Base-by-base conservation (phyloP, 169 alveolate species). In the Pseudocohnilembus persalinus region DNA sequence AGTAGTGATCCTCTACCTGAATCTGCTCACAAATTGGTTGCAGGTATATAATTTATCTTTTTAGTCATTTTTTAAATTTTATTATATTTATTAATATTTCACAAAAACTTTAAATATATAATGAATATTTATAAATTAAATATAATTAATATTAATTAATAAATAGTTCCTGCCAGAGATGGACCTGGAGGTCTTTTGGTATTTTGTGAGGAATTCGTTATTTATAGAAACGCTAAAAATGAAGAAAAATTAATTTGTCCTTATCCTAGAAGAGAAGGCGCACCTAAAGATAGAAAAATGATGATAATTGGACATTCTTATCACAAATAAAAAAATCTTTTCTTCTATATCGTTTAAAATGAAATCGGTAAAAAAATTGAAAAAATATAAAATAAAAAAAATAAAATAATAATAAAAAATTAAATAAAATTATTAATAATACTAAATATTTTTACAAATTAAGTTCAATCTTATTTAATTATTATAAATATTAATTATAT, bases 151-250 rank as follows among this genome's bases (percentile, higher is more conserved):
- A n/a, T n/a, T n/a, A 11, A 11, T 4, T 20, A 11, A 11, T 49
- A 0, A 33, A 74, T 79, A 81, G 97, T 98, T 26, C 99, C 99
- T 20, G 99, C 99, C 4, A 98, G 98, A 72, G 99, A 97, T 74
- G 99, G 99, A 0, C 99, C 99, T 33, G 98, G 99, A 33, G 99
- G 99, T 29, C 99, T 98, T 31, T 74, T 99, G 64, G 98, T 99
- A 16, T 97, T 99, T 91, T 98, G 99, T 86, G 99, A 98, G 90
- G 97, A 97, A 90, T 97, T 95, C 90, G 83, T 98, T 20, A 95
- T 97, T 29, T 99, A 98, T 95, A 95, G 96, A 89, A 97, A 97
- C 84, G 94, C 76, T 34, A 83, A 92, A 29, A 99, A 97, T 35
- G 99, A 97, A 78, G 98, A 94, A 15, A 99, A 97, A 63, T 87